Evolutionary conservation across 2,329 filamentous ascomycete genomes (phyloP), one percentile per base, ranked within the genome.

Genomic region (Cytospora leucostoma): DNA sequence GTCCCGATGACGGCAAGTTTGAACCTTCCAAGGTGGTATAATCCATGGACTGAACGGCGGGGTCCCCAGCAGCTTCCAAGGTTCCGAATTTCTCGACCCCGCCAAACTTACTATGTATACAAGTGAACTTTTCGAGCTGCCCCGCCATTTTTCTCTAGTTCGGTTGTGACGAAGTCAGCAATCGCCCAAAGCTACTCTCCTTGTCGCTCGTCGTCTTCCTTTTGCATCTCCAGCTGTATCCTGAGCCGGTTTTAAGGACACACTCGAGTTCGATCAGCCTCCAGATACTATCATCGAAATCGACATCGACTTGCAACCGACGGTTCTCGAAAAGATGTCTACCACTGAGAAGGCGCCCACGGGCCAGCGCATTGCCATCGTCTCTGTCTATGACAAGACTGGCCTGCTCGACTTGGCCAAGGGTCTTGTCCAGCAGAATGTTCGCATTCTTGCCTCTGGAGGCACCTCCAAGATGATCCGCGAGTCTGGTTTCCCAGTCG

Each of bases 361-460:
- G 64, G 72, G 77, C 65, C 84, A 86, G 74, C 82, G 84, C 74
- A 85, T 84, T 83, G 95, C 95, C 70, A 98, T 99, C 74, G 85
- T 99, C 76, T 98, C 94, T 69, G 95, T 98, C 82, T 98, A 95
- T 76, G 92, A 99, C 85, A 99, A 99, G 88, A 98, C 94, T 62
- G 95, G 93, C 66, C 86, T 97, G 69, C 81, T 97, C 70, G 93
- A 97, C 79, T 84, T 97, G 71, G 92, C 93, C 72, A 96, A 96
- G 79, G 93, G 93, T 71, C 86, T 97, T 57, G 85, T 91, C 74
- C 86, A 94, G 82, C 87, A 96, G 74, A 89, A 95, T 87, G 91
- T 97, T 70, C 91, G 93, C 70, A 89, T 99, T 69, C 85, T 99
- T 64, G 95, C 95, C 61, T 98, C 94, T 63, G 95, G 95, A 65